These are phyloP conservation scores for Fraxinus floribunda DNA, from an alignment of 305 asterid species.

Conservation along the genomic window DNA sequence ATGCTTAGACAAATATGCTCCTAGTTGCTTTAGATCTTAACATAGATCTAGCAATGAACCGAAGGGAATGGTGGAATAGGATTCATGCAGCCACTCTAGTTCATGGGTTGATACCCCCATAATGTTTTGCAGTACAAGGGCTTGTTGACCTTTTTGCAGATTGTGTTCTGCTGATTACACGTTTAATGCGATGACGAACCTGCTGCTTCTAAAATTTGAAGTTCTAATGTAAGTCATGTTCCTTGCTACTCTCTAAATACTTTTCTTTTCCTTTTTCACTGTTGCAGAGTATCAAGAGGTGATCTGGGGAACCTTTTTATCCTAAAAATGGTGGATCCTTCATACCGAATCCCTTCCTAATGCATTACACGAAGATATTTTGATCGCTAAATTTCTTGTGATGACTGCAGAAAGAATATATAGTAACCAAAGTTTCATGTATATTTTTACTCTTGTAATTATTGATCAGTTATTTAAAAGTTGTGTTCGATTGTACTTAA, in stretches of 20 bases:
- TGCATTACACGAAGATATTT: neutral
- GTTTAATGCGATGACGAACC: neutral
- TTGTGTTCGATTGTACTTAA: neutral
- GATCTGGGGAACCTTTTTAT: conserved; percentile 53
- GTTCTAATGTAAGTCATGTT: neutral
- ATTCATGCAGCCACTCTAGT: neutral
- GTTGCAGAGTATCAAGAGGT: conserved; percentile 54
- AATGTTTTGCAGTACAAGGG: neutral
- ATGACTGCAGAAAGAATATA: neutral
- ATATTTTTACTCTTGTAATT: neutral
- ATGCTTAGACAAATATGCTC: neutral
- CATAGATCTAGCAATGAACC: neutral
- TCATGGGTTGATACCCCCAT: neutral
- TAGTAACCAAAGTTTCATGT: neutral
- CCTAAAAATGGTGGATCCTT: conserved; percentile 54
- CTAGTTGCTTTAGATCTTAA: neutral
- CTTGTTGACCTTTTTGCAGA: no score
- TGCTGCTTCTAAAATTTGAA: neutral
- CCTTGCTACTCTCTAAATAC: neutral
- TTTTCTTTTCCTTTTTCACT: neutral
- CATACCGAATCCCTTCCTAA: conserved; percentile 43
- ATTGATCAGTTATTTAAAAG: neutral
- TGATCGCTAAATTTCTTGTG: neutral
- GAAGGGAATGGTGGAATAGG: neutral
- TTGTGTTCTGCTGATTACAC: neutral